These are phyloP conservation scores for Rugosomyces carneus DNA, from an alignment of 1,284 basidiomycete genomes.

Conservation along the genomic window DNA sequence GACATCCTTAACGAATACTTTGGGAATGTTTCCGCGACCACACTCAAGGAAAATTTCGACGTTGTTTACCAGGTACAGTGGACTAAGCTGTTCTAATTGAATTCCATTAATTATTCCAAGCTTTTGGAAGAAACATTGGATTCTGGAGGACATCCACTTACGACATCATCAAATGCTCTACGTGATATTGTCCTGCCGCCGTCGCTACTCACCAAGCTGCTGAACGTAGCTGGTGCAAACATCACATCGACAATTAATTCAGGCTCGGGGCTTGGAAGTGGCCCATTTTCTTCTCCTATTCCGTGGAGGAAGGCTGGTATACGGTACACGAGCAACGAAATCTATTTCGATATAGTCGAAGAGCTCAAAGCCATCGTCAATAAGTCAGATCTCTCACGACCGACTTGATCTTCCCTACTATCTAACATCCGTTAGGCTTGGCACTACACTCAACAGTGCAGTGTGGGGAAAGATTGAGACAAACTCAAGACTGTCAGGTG, in stretches of 20 bases:
- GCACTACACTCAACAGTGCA: constrained; percentile 63
- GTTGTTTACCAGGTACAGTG: constrained; percentile 80
- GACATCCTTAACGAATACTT: constrained; percentile 87
- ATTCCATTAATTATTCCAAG: constrained; percentile 31
- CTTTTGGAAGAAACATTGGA: constrained; percentile 94
- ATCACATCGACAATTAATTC: constrained; percentile 37
- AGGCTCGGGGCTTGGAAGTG: constrained; percentile 40
- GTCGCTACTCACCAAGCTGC: constrained; percentile 74
- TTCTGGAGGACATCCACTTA: constrained; percentile 85
- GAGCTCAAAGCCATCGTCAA: constrained; percentile 81
- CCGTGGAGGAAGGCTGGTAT: constrained; percentile 90
- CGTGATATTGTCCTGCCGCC: constrained; percentile 91
- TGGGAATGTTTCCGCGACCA: constrained; percentile 58
- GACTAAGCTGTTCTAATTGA: background rate
- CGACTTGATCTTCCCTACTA: background rate
- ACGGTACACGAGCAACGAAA: constrained; percentile 86
- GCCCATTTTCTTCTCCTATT: constrained; percentile 87
- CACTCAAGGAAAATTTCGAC: constrained; percentile 91
- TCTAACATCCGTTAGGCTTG: constrained; percentile 45
- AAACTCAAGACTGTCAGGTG: constrained; percentile 79
- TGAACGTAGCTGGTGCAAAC: constrained; percentile 55
- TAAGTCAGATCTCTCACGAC: constrained; percentile 37
- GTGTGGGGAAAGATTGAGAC: constrained; percentile 80
- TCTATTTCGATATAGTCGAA: constrained; percentile 90
- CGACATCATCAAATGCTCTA: constrained; percentile 88